phyloP scores from a whole-genome alignment of 2,329 filamentous ascomycete genomes.

The Myotisia sp. region DNA sequence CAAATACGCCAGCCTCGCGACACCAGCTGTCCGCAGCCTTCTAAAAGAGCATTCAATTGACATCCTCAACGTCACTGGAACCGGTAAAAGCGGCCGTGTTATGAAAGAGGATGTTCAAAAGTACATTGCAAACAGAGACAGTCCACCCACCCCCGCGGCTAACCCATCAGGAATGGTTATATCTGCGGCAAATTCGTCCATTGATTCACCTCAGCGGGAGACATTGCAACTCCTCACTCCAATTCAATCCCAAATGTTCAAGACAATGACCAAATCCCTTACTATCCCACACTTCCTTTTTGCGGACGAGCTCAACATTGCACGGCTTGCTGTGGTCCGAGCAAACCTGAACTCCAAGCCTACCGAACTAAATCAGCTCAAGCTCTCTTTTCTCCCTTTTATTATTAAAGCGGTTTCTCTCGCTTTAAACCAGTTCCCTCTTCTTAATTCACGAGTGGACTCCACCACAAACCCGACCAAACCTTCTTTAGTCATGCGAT shows the following conservation, averaged over 20 bases:
- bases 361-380: slow-evolving; percentile 37
- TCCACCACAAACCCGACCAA: slow-evolving; percentile 43
- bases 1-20: slow-evolving; percentile 63
- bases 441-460: slow-evolving; percentile 79
- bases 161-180: slow-evolving; percentile 18
- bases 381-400: slow-evolving; percentile 84
- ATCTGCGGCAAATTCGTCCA: slow-evolving; percentile 14
- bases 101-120: slow-evolving; percentile 80
- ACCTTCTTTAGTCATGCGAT: slow-evolving; percentile 62
- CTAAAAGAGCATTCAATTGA: slow-evolving; percentile 65
- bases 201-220: slow-evolving; percentile 44
- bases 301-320: slow-evolving; percentile 76
- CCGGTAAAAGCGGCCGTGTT: slow-evolving; percentile 80
- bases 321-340: slow-evolving; percentile 57
- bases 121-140: slow-evolving; percentile 45
- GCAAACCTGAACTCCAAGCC: slow-evolving; percentile 47
- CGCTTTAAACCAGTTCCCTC: slow-evolving; percentile 63
- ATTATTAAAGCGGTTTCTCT: slow-evolving; percentile 90
- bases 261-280: slow-evolving; percentile 84
- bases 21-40: slow-evolving; percentile 80
- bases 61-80: slow-evolving; percentile 65
- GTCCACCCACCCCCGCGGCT: slow-evolving; percentile 13
- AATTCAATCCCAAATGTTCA: slow-evolving; percentile 90
- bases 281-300: slow-evolving; percentile 92
- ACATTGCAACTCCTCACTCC: slow-evolving; percentile 55